Base-by-base conservation (phyloP, 352 stramenopile genomes). In the Pythium pyrilobum region DNA sequence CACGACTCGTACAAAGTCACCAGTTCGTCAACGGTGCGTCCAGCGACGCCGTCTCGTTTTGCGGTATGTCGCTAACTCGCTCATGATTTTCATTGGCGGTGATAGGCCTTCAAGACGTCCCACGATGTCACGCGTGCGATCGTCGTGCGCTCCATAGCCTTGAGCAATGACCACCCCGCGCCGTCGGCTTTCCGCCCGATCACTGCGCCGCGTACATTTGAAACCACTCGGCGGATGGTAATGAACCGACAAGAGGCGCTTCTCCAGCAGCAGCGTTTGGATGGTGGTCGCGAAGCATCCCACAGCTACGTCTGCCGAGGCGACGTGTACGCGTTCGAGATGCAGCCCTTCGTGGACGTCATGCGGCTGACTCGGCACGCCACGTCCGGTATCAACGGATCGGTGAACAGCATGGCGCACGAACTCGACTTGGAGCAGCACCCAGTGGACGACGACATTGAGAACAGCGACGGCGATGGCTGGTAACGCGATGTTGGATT, bases 101-200 rank as follows among this genome's bases (percentile, higher is more conserved):
- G 3, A 15, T 46, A 93, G 81, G 66, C 66, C 4, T 86, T 74
- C 52, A 77, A 89, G 28, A 66, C 63, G n/a, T 69, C 66, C 12
- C 72, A 80, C 3, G 66, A 82, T 20, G 27, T 89, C 2, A 71
- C 67, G 0, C 72, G 78, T 49, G 62, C 79, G 3, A 61, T 92
- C 28, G 51, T 90, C 2, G 73, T 85, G 38, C 75, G 81, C n/a
- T 73, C 66, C n/a, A 69, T 89, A 16, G 66, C 71, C 21, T 56
- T 89, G 9, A 87, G 77, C n/a, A 94, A 94, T 39, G 56, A 69
- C 21, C 70, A 87, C 31, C 79, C 83, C 0, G 59, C 78, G 2
- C 79, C 75, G 2, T 81, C 69, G 8, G 67, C 72, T 5, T 94
- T 94, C 52, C 73, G 83, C n/a, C 83, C 83, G 24, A 88, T 94